These are phyloP conservation scores for Chrysosporium queenslandicum DNA, from an alignment of 2,329 filamentous ascomycete genomes.

Conservation along the genomic window DNA sequence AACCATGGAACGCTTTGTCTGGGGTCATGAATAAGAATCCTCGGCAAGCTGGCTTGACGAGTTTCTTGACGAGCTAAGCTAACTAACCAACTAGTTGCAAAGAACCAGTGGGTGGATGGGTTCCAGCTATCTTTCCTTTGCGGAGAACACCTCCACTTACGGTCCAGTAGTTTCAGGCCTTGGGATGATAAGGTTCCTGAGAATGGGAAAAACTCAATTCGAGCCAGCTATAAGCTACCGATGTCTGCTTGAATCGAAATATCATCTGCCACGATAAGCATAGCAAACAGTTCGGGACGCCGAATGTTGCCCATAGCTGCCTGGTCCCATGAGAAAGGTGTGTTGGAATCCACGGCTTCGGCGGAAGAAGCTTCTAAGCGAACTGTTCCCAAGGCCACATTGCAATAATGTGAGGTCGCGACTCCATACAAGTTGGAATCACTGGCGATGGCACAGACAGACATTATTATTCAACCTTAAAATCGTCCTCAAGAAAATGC, in stretches of 20 bases:
- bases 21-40: not conserved
- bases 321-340: not conserved
- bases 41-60: not conserved
- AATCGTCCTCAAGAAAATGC: not conserved
- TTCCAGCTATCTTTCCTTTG: not conserved
- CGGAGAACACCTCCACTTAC: not conserved
- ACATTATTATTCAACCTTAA: not conserved
- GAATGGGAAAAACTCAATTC: not conserved
- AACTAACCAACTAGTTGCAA: not conserved
- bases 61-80: not conserved
- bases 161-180: not conserved
- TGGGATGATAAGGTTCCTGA: not conserved
- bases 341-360: not conserved
- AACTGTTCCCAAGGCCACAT: not conserved
- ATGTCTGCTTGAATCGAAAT: too few species aligned
- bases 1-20: constrained; percentile 1
- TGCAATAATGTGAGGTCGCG: too few species aligned
- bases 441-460: not conserved
- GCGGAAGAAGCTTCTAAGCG: not conserved
- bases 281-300: too few species aligned
- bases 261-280: too few species aligned
- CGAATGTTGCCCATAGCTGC: too few species aligned
- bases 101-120: not conserved
- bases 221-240: too few species aligned
- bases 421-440: not conserved